Base-by-base conservation (phyloP, 768 basidiomycete species). In the Melanogaster broomeanus region DNA sequence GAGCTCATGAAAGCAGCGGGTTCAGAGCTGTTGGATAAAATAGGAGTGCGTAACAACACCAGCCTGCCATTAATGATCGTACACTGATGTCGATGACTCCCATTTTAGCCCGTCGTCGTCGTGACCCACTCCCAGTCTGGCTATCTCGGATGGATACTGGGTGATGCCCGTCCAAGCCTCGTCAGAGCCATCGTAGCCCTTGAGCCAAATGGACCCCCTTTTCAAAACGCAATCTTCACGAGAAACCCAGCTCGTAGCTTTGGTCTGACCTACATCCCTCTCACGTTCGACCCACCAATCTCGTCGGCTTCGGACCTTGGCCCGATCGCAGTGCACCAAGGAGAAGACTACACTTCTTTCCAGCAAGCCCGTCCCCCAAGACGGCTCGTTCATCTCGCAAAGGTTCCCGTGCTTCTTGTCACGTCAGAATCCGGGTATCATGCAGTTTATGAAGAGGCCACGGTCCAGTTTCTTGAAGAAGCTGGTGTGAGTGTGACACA, bases 81-180 rank as follows among this genome's bases (percentile, higher is more conserved):
- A 9, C 33, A 33, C 35, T 61, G 43, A 51, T 58, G 25, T 19
- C 15, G 30, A 13, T 38, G 41, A 43, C 15, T 34, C 8, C n/a
- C 21, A 30, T 22, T 13, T 3, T 42, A 80, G 78, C 77, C 77
- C 18, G 74, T 63, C 3, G 64, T 79, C 22, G 54, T 81, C n/a
- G 53, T 81, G 24, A 77, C 78, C 2, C 80, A 82, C 57, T 81
- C 80, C 2, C 79, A 80, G 54, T 70, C 77, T 28, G 80, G 78
- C 3, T 70, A 63, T 41, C 68, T 76, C 40, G 79, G 77, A 21
- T 82, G 80, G 80, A 61, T 74, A 21, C 59, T 81, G 13, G 80
- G 69, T 10, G 80, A 81, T 46, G 63, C 72, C 4, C 67, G 77
- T 22, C 79, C 80, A 2, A 59, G 62, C 18, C 57, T 71, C 30